These are phyloP conservation scores for Morella rubra DNA, from an alignment of 306 rosid species.

Conservation along the genomic window DNA sequence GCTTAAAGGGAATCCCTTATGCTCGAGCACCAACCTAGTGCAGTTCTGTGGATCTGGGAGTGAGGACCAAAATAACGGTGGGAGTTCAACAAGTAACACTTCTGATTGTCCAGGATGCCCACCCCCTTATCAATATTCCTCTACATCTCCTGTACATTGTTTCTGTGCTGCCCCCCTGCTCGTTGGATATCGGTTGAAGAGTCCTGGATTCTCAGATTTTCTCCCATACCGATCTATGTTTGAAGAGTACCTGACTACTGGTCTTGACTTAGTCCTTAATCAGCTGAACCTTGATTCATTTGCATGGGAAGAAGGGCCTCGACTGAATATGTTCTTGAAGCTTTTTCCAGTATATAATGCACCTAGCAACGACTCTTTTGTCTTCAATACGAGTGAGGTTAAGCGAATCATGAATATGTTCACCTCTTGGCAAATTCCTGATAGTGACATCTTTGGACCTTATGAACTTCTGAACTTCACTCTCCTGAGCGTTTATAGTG, in stretches of 20 bases:
- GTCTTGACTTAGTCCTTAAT: conserved; percentile 35
- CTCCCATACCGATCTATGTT: conserved; percentile 42
- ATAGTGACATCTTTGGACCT: conserved; percentile 67
- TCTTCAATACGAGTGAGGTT: conserved; percentile 61
- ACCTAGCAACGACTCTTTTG: conserved; percentile 8
- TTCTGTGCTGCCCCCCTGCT: conserved; percentile 68
- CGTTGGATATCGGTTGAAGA: conserved; percentile 73
- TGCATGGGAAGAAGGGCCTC: conserved; percentile 71
- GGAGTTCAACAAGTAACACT: conserved; percentile 24
- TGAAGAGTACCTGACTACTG: conserved; percentile 44
- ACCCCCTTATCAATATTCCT: conserved; percentile 53
- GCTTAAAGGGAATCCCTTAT: conserved; percentile 86
- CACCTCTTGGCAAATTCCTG: conserved; percentile 63
- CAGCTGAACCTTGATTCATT: conserved; percentile 55
- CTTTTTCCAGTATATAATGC: conserved; percentile 54
- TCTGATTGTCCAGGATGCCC: conserved; percentile 56
- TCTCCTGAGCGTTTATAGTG: conserved; percentile 46
- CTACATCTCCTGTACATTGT: conserved; percentile 39
- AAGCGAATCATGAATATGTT: conserved; percentile 47
- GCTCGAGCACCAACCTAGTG: conserved; percentile 41
- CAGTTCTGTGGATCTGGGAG: conserved; percentile 53
- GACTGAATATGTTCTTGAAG: conserved; percentile 65
- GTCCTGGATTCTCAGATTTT: conserved; percentile 83
- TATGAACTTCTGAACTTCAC: conserved; percentile 59
- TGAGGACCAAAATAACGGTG: conserved; percentile 20